These are phyloP conservation scores for Erucastrum elatum DNA, from an alignment of 345 rosid species.

Conservation along the genomic window DNA sequence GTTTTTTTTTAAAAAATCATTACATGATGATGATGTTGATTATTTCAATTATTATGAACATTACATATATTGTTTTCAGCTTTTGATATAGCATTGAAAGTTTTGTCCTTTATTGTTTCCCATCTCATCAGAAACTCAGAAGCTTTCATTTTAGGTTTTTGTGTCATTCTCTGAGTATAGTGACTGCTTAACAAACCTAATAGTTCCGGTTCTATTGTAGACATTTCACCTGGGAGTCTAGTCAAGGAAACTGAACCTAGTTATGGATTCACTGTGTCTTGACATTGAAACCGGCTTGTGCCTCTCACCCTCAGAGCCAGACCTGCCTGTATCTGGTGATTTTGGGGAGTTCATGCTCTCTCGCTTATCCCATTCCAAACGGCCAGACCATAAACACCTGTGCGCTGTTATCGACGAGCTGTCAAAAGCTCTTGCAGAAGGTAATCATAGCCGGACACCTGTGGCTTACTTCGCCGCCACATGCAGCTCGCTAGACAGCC, in stretches of 20 bases:
- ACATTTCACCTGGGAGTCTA: background rate
- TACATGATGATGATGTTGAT: background rate
- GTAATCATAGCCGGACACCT: conserved; percentile 56
- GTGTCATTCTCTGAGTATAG: background rate
- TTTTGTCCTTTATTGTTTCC: background rate
- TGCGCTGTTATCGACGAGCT: conserved; percentile 71
- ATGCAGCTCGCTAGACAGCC: conserved; percentile 62
- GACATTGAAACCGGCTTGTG: conserved; percentile 23
- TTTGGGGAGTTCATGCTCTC: conserved; percentile 59
- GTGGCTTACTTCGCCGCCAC: conserved; percentile 73
- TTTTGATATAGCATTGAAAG: background rate
- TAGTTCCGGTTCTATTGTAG: background rate
- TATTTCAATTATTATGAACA: background rate
- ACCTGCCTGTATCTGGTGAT: conserved; percentile 39
- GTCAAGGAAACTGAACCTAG: conserved; percentile 11
- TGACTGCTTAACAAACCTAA: background rate
- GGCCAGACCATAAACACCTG: conserved; percentile 62
- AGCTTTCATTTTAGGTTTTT: background rate
- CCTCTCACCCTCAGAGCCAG: conserved; percentile 15
- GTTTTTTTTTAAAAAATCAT: background rate
- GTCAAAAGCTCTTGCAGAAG: conserved; percentile 72
- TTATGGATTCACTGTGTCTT: conserved; percentile 29
- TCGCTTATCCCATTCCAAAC: conserved; percentile 50
- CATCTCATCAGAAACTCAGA: conserved; percentile 8
- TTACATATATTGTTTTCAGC: background rate